Percentiles rank a stretch among this genome's conserved stretches.
Conservation (phyloP, 768 basidiomycete species). For the Grammothele lineata region DNA sequence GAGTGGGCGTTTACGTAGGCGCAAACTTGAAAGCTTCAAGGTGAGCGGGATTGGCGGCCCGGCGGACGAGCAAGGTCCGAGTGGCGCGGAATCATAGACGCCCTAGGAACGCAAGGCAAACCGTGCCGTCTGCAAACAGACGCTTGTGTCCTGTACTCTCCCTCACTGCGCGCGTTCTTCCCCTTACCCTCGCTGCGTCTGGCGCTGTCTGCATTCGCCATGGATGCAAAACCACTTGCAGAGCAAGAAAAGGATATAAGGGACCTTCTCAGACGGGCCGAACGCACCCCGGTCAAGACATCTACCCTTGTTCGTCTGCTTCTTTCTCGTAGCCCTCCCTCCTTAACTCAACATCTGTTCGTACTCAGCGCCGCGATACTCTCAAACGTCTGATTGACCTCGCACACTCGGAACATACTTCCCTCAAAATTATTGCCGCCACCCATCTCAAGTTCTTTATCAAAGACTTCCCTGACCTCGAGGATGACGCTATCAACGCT, state of each 20-base stretch:
- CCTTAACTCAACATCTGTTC: not conserved
- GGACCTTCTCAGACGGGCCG: slow-evolving; percentile 43
- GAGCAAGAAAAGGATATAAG: slow-evolving; percentile 36
- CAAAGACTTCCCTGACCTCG: slow-evolving; percentile 64
- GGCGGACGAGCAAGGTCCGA: too few species aligned
- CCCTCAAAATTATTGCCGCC: slow-evolving; percentile 55
- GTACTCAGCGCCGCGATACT: slow-evolving; percentile 44
- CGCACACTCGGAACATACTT: slow-evolving; percentile 42
- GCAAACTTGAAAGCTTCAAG: too few species aligned
- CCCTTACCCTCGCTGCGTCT: not conserved
- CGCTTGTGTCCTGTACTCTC: too few species aligned
- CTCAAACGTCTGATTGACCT: slow-evolving; percentile 51
- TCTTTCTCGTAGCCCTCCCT: slow-evolving; percentile 1
- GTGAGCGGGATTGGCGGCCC: too few species aligned
- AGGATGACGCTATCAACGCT: slow-evolving; percentile 73
- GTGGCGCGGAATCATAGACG: too few species aligned
- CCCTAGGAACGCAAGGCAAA: too few species aligned
- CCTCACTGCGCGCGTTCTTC: too few species aligned
- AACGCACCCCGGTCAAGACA: slow-evolving; percentile 33
- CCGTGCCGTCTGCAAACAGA: too few species aligned
- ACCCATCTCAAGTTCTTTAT: slow-evolving; percentile 54
- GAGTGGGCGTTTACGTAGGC: too few species aligned
- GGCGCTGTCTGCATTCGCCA: slow-evolving; percentile 6
- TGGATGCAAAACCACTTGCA: slow-evolving; percentile 24
- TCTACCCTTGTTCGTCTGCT: slow-evolving; percentile 33